These are phyloP conservation scores for Lotmaria passim DNA, from an alignment of 208 protist genomes.

Conservation along the genomic window DNA sequence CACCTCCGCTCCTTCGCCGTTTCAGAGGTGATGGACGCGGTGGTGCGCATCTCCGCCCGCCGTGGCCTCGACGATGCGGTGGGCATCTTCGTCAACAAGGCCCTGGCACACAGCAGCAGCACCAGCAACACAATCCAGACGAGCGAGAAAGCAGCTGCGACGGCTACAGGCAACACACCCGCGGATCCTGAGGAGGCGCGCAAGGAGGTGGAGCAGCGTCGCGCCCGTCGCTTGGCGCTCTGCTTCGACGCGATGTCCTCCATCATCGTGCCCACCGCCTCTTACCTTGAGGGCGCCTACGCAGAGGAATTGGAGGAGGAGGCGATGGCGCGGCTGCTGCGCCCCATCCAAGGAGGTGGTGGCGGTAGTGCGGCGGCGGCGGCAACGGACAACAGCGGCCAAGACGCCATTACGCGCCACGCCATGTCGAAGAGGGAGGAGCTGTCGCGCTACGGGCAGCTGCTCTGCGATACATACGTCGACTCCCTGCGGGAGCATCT, in stretches of 20 bases:
- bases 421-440: conserved; percentile 35
- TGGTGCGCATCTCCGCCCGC: conserved; percentile 46
- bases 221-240: conserved; percentile 41
- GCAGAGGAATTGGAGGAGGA: conserved; percentile 13
- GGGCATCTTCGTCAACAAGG: conserved; percentile 8
- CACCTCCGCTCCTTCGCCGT: conserved; percentile 68
- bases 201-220: conserved; percentile 13
- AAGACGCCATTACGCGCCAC: conserved; percentile 10
- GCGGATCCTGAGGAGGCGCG: conserved; percentile 17
- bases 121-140: conserved; percentile 12
- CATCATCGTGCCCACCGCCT: conserved; percentile 50
- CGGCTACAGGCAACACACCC: not conserved
- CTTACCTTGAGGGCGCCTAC: conserved; percentile 17
- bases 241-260: conserved; percentile 66
- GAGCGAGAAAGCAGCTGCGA: not conserved
- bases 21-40: conserved; percentile 76
- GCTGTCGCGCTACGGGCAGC: conserved; percentile 60
- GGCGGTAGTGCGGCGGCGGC: conserved; percentile 2
- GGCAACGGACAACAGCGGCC: conserved; percentile 6
- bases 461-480: conserved; percentile 81
- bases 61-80: conserved; percentile 9
- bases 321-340: conserved; percentile 7
- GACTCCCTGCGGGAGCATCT: conserved; percentile 62
- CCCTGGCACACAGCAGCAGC: not conserved
- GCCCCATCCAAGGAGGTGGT: conserved; percentile 3